Base-by-base conservation (phyloP, 2,329 filamentous ascomycete species). In the Phialophora macrospora region DNA sequence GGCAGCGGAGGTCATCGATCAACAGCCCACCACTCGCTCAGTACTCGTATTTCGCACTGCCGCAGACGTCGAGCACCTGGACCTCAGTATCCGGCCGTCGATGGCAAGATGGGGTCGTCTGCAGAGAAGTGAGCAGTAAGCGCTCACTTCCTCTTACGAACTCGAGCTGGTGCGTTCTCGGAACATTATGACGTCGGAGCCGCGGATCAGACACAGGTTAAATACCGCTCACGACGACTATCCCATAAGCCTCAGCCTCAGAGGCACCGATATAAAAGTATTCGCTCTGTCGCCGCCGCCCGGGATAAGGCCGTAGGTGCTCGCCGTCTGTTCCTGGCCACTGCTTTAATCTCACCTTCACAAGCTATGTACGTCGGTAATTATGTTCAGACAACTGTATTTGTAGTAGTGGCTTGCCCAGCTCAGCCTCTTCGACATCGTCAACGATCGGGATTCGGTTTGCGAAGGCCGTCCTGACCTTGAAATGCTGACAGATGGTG, bases 191-290 rank as follows among this genome's bases (percentile, higher is more conserved):
- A 44, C 38, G 38, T 44, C 38, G 38, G 14, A 5, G 12, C 17
- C 14, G 38, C 38, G n/a, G 38, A 44, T 17, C 38, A 44, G 38
- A 44, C n/a, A n/a, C 17, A 4, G 38, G 17, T 44, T 44, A 7
- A 44, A 44, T 44, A 44, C 5, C 38, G 38, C 38, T 44, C 14
- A 44, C 17, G 2, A n/a, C 8, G 9, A 8, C 26, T 12, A 12
- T 26, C 26, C 26, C 56, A 34, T 59, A 51, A 59, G 56, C 56
- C 41, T 7, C 41, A 59, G 56, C 56, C 56, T 49, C 56, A 59
- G 24, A 48, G 28, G n/a, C 41, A 17, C 4, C 26, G 52, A 22
- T 17, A 44, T 11, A 7, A 17, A n/a, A n/a, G 17, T 8, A 20
- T 11, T n/a, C 17, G 24, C 24, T 24, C 24, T 24, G 24, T 44